These are phyloP conservation scores for Aspergillus quadricinctus DNA, from an alignment of 2,329 filamentous ascomycete genomes.

Conservation along the genomic window DNA sequence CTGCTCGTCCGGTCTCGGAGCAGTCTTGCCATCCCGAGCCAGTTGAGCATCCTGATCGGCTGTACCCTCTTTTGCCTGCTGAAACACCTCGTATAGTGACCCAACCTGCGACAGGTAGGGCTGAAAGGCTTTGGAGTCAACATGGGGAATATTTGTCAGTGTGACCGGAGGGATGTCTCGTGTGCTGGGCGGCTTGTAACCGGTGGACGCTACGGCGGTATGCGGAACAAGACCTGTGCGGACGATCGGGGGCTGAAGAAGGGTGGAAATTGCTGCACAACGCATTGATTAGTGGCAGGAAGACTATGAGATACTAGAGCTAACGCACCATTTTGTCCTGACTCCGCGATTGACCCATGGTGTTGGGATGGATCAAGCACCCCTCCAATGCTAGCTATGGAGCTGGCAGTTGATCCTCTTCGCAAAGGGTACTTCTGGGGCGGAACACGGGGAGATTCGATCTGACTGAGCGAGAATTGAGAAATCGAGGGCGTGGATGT, in stretches of 20 bases:
- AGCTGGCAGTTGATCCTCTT: constrained; percentile 81
- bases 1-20: constrained; percentile 46
- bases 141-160: constrained; percentile 77
- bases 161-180: constrained; percentile 91
- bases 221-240: constrained; percentile 82
- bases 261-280: constrained; percentile 73
- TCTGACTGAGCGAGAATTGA: constrained; percentile 43
- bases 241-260: constrained; percentile 87
- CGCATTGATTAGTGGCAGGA: constrained; percentile 9
- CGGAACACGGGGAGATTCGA: constrained; percentile 34
- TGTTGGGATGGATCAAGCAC: constrained; percentile 64
- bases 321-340: constrained; percentile 71
- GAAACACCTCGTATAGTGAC: constrained; percentile 81
- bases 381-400: constrained; percentile 82
- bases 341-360: constrained; percentile 62
- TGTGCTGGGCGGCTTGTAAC: constrained; percentile 77
- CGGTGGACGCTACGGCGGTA: constrained; percentile 61
- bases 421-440: constrained; percentile 43
- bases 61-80: constrained; percentile 72
- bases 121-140: constrained; percentile 75
- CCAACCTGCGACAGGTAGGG: constrained; percentile 83
- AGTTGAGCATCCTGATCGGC: constrained; percentile 56
- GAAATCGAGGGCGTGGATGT: constrained; percentile 49
- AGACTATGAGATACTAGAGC: background rate
- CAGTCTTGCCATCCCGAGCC: constrained; percentile 42